Evolutionary conservation across 2,329 filamentous ascomycete genomes (phyloP).

Genomic region (Penicillium vulpinum): DNA sequence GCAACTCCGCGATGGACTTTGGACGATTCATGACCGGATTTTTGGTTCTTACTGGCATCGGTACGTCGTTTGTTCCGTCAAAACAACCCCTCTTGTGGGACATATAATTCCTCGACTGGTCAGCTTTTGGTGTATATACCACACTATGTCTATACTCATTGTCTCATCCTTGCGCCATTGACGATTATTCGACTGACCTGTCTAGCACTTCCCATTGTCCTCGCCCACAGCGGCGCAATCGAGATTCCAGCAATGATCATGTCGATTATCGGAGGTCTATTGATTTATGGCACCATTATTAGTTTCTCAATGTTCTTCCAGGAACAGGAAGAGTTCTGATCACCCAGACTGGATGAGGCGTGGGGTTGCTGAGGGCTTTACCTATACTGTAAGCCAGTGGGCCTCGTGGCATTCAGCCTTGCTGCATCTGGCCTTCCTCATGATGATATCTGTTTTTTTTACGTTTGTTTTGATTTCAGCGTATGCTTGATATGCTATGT

Average conservation of each 20-base stretch:
- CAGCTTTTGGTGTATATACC: neutral
- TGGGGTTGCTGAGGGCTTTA: neutral
- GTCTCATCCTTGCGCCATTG: neutral
- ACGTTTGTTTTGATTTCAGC: conserved; percentile 20
- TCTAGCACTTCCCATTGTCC: conserved; percentile 78
- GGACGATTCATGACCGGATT: conserved; percentile 94
- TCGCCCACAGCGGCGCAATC: conserved; percentile 86
- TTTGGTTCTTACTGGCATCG: conserved; percentile 94
- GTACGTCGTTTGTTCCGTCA: conserved; percentile 56
- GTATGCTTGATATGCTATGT: conserved; percentile 25
- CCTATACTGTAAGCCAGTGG: neutral
- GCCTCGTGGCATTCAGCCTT: neutral
- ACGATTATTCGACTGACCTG: conserved; percentile 13
- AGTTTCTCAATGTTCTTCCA: conserved; percentile 98
- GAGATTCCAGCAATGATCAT: conserved; percentile 84
- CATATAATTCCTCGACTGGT: neutral
- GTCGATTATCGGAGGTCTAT: conserved; percentile 85
- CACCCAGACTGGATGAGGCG: neutral
- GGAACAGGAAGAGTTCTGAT: conserved; percentile 90
- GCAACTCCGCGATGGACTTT: conserved; percentile 84
- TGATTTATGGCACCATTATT: conserved; percentile 98
- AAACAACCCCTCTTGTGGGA: conserved; percentile 1
- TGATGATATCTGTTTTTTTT: conserved; percentile 22
- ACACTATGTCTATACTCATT: neutral
- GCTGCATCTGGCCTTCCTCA: conserved; percentile 4